A percentile compares a stretch with the other conserved stretches of the same genome.
These are phyloP conservation scores for Bryoglossum gracile DNA, from an alignment of 495 filamentous ascomycete genomes.

Conservation along the genomic window DNA sequence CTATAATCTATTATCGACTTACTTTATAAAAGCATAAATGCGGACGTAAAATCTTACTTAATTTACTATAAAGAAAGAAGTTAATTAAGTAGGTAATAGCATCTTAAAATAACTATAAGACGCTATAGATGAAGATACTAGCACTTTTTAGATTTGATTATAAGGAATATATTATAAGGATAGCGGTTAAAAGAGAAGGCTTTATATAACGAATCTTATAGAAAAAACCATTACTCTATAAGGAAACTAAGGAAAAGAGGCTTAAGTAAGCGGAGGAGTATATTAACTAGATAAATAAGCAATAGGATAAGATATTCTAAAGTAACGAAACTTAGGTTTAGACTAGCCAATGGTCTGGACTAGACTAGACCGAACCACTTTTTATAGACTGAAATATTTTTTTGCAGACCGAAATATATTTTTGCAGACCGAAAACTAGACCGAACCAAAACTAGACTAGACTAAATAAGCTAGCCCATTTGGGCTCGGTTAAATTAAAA, in stretches of 20 bases:
- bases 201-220: constrained; percentile 25
- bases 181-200: constrained; percentile 26
- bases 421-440: no score
- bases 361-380: no score
- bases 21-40: constrained; percentile 20
- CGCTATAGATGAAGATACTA: constrained; percentile 25
- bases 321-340: constrained; percentile 29
- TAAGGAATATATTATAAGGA: constrained; percentile 14
- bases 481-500: no score
- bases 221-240: constrained; percentile 19
- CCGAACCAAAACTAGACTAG: no score
- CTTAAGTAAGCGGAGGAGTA: constrained; percentile 20
- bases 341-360: constrained; percentile 1
- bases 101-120: constrained; percentile 20
- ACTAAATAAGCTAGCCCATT: no score
- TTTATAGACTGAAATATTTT: no score
- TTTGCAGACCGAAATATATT: no score
- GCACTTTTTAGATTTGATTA: constrained; percentile 22
- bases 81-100: constrained; percentile 27
- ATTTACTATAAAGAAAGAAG: constrained; percentile 22
- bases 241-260: constrained; percentile 8
- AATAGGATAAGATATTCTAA: constrained; percentile 27
- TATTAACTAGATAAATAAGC: constrained; percentile 19
- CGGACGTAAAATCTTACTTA: constrained; percentile 21
- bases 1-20: constrained; percentile 18